Base-by-base conservation (phyloP, 1,284 basidiomycete genomes). In the Pterulicium gracile region DNA sequence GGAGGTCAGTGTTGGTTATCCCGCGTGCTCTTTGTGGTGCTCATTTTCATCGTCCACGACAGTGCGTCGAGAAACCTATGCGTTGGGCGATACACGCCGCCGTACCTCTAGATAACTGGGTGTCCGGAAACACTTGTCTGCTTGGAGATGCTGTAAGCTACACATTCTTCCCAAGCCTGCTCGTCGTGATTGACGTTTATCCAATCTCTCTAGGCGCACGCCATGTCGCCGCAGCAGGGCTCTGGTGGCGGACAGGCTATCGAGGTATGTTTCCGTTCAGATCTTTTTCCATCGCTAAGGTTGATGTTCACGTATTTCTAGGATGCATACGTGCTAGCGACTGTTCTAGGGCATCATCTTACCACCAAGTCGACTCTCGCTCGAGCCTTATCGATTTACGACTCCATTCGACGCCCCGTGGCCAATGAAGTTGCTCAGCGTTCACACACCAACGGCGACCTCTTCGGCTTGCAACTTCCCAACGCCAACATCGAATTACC, bases 141-240 rank as follows among this genome's bases (percentile, higher is more conserved):
- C 43, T 68, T 7, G 65, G 66, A 2, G 66, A 68, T 49, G 59
- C 67, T 23, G 66, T 67, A 43, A 44, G 60, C 54, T n/a, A 18
- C n/a, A 23, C 39, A 4, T 19, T 20, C 3, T 27, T 22, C 27
- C 15, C 17, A 7, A n/a, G 13, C 43, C 13, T 40, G 12, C n/a
- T n/a, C n/a, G n/a, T n/a, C n/a, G n/a, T n/a, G n/a, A n/a, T n/a
- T n/a, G n/a, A n/a, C n/a, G n/a, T n/a, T n/a, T n/a, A n/a, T n/a
- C n/a, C n/a, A n/a, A n/a, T n/a, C n/a, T n/a, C n/a, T 12, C 35
- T 14, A 67, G 66, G 66, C 68, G 1, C 67, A 69, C 52, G 66
- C 63, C 1, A 68, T 69, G 64, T 60, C 61, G 2, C 66, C 66
- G 0, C 59, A 62, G 49, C 63, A 64, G 50, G 64, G 61, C 1